These are phyloP conservation scores for Penicillium sp. DNA, from an alignment of 2,329 filamentous ascomycete species.

Conservation along the genomic window DNA sequence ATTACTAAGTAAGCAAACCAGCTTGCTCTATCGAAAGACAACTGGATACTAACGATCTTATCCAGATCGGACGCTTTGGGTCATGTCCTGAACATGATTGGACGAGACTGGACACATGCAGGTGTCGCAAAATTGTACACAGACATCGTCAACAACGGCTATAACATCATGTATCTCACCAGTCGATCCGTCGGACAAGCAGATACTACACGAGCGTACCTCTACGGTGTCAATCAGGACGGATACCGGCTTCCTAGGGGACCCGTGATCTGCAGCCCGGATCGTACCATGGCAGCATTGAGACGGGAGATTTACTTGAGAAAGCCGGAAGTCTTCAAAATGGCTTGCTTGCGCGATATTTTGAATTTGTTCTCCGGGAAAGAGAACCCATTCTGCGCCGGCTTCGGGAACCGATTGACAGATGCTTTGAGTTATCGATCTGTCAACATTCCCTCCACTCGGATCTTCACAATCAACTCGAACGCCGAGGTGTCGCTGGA, in stretches of 20 bases:
- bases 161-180: constrained; percentile 98
- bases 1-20: constrained; percentile 69
- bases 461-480: constrained; percentile 98
- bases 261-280: constrained; percentile 90
- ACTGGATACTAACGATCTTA: constrained; percentile 15
- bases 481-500: constrained; percentile 94
- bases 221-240: constrained; percentile 85
- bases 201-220: constrained; percentile 81
- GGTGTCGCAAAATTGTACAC: constrained; percentile 96
- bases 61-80: constrained; percentile 75
- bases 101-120: constrained; percentile 94
- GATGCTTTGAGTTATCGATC: constrained; percentile 94
- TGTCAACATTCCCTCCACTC: constrained; percentile 87
- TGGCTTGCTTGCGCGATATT: constrained; percentile 95
- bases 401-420: constrained; percentile 92
- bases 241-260: constrained; percentile 80
- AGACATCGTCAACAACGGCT: constrained; percentile 90
- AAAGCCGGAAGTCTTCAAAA: constrained; percentile 98
- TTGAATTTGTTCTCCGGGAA: constrained; percentile 75
- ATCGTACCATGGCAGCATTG: constrained; percentile 88
- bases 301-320: constrained; percentile 88
- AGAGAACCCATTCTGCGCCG: constrained; percentile 85
- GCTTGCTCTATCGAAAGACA: background rate
- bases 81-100: constrained; percentile 93
- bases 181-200: constrained; percentile 90